A percentile compares a stretch with the other conserved stretches of the same genome.
Evolutionary conservation across 2,329 filamentous ascomycete genomes (phyloP).

Genomic region (Podosphaera fusca): DNA sequence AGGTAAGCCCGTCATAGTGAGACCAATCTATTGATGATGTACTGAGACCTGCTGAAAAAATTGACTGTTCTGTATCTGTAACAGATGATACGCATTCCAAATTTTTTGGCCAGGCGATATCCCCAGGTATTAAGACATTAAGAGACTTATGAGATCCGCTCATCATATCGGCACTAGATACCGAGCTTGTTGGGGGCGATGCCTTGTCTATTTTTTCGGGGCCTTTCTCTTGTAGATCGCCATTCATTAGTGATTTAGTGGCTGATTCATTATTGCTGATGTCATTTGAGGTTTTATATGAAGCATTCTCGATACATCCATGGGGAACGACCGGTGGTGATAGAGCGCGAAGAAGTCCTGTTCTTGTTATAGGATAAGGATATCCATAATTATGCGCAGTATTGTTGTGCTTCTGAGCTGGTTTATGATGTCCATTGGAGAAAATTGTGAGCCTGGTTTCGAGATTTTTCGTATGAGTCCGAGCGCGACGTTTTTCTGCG

Average conservation of each 20-base stretch:
- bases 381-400: conserved; percentile 33
- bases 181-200: conserved; percentile 30
- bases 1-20: conserved; percentile 27
- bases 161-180: conserved; percentile 24
- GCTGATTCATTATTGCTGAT: conserved; percentile 17
- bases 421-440: conserved; percentile 40
- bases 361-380: conserved; percentile 35
- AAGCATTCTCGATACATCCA: conserved; percentile 23
- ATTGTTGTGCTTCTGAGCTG: conserved; percentile 35
- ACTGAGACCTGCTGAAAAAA: conserved; percentile 38
- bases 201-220: conserved; percentile 37
- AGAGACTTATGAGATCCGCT: conserved; percentile 31
- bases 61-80: conserved; percentile 26
- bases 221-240: conserved; percentile 21
- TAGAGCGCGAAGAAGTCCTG: conserved; percentile 29
- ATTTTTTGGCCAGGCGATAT: conserved; percentile 19
- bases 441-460: conserved; percentile 35
- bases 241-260: conserved; percentile 18
- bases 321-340: conserved; percentile 26
- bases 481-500: conserved; percentile 24
- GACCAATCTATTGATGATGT: conserved; percentile 31
- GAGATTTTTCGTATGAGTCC: conserved; percentile 38
- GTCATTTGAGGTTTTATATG: conserved; percentile 20
- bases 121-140: conserved; percentile 32
- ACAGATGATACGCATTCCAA: conserved; percentile 29